These are phyloP conservation scores for Sugiyamaella chiloensis DNA, from an alignment of 805 yeast genomes.

Conservation along the genomic window DNA sequence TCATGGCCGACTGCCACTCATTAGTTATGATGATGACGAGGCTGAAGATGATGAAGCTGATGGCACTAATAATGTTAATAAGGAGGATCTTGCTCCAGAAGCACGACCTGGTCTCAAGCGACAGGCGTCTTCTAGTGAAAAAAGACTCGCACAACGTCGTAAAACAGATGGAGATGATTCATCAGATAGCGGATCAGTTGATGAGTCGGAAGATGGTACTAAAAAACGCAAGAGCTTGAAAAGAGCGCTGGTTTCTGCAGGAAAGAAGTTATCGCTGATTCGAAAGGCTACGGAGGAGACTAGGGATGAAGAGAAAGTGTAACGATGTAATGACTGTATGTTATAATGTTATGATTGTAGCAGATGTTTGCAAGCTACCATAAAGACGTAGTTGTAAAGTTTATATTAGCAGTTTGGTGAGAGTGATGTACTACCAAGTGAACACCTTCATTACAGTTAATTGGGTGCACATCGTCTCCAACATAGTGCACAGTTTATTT, in stretches of 20 bases:
- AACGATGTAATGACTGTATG: conserved; percentile 2
- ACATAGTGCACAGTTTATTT: too few species aligned
- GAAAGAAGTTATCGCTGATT: conserved; percentile 20
- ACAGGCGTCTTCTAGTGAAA: conserved; percentile 7
- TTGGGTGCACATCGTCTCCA: too few species aligned
- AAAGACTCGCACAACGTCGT: conserved; percentile 9
- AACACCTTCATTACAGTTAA: too few species aligned
- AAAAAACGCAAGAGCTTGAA: conserved; percentile 3
- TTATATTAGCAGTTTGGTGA: too few species aligned
- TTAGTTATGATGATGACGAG: conserved; percentile 4
- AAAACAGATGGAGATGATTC: conserved; percentile 7
- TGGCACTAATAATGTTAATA: background rate
- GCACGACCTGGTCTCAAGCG: conserved; percentile 14
- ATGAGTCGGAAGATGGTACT: background rate
- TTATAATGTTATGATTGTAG: background rate
- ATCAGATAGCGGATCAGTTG: background rate
- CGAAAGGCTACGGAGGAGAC: conserved; percentile 1
- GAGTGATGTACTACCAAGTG: too few species aligned
- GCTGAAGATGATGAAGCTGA: conserved; percentile 6
- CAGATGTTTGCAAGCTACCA: too few species aligned
- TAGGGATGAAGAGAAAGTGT: conserved; percentile 3
- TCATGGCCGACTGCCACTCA: background rate
- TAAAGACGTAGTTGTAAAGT: too few species aligned
- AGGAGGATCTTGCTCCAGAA: background rate
- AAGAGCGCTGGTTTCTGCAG: conserved; percentile 19